phyloP scores from a whole-genome alignment of 257 asterid genomes.

The Ehretia macrophylla region DNA sequence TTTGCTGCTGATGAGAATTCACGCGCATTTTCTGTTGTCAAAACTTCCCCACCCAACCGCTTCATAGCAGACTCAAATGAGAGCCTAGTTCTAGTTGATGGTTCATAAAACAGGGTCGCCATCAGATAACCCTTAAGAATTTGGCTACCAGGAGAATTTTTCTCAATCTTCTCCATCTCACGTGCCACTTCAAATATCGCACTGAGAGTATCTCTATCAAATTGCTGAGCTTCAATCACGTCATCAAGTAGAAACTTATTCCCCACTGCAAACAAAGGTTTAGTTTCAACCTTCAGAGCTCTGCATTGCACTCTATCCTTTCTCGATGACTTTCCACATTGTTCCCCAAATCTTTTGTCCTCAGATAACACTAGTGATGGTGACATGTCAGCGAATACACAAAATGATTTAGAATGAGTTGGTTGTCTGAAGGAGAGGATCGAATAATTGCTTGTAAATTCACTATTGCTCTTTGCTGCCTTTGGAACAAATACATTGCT shows the following conservation, averaged over 20 bases:
- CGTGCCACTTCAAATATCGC: slow-evolving; percentile 83
- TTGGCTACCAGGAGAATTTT: slow-evolving; percentile 57
- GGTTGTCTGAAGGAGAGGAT: slow-evolving; percentile 16
- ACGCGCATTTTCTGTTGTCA: slow-evolving; percentile 93
- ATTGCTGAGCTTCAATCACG: slow-evolving; percentile 88
- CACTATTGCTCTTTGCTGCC: slow-evolving; percentile 13
- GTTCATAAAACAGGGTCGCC: slow-evolving; percentile 95
- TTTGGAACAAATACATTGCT: slow-evolving; percentile 21
- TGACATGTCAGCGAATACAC: slow-evolving; percentile 21
- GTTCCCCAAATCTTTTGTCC: slow-evolving; percentile 17
- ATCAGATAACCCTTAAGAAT: slow-evolving; percentile 79
- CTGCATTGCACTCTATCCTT: slow-evolving; percentile 35
- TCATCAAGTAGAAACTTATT: slow-evolving; percentile 71
- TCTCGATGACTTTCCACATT: slow-evolving; percentile 12
- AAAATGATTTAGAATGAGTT: slow-evolving; percentile 7
- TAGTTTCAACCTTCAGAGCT: slow-evolving; percentile 44
- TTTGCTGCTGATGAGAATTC: slow-evolving; percentile 96
- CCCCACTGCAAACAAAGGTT: slow-evolving; percentile 29
- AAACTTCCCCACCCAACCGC: slow-evolving; percentile 78
- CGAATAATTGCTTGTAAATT: slow-evolving; percentile 20
- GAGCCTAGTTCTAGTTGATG: slow-evolving; percentile 93
- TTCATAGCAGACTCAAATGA: slow-evolving; percentile 98
- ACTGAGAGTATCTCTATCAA: slow-evolving; percentile 65
- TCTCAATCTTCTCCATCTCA: slow-evolving; percentile 92
- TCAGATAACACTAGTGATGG: slow-evolving; percentile 12